Percentiles rank a stretch among this genome's conserved stretches.
These are phyloP conservation scores for Lentithecium fluviatile DNA, from an alignment of 495 filamentous ascomycete genomes.

Conservation along the genomic window DNA sequence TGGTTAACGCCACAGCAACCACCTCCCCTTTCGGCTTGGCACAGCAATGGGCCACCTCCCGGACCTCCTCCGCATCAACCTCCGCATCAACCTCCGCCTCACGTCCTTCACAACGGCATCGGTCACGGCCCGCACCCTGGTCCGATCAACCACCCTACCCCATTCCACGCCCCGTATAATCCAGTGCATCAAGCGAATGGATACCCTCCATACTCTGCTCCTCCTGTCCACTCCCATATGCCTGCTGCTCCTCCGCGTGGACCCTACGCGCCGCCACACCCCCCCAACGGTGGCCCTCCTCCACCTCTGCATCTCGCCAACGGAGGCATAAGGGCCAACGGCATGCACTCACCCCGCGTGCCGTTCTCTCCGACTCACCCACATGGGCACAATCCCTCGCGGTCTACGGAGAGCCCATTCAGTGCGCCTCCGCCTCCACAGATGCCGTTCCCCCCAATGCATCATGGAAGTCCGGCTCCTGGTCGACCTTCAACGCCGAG, in stretches of 20 bases:
- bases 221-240: conserved; percentile 22
- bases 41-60: conserved; percentile 14
- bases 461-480: conserved; percentile 33
- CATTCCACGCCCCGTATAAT: conserved; percentile 30
- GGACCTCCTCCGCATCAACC: conserved; percentile 5
- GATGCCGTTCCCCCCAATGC: conserved; percentile 14
- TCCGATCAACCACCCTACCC: conserved; percentile 24
- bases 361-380: conserved; percentile 37
- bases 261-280: conserved; percentile 25
- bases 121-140: conserved; percentile 17
- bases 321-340: conserved; percentile 29
- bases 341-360: conserved; percentile 36
- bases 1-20: conserved; percentile 17
- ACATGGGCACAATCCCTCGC: conserved; percentile 19
- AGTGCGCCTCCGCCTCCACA: conserved; percentile 26
- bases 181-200: conserved; percentile 36
- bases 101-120: conserved; percentile 27
- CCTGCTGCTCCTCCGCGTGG: conserved; percentile 16
- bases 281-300: conserved; percentile 14
- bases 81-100: conserved; percentile 10
- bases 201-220: conserved; percentile 28
- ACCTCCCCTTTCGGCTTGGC: conserved; percentile 27
- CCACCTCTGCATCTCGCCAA: conserved; percentile 31
- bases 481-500: conserved; percentile 32
- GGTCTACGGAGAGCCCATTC: conserved; percentile 29